Conservation (phyloP, 768 basidiomycete genomes). For the Leccinum ochraceum region DNA sequence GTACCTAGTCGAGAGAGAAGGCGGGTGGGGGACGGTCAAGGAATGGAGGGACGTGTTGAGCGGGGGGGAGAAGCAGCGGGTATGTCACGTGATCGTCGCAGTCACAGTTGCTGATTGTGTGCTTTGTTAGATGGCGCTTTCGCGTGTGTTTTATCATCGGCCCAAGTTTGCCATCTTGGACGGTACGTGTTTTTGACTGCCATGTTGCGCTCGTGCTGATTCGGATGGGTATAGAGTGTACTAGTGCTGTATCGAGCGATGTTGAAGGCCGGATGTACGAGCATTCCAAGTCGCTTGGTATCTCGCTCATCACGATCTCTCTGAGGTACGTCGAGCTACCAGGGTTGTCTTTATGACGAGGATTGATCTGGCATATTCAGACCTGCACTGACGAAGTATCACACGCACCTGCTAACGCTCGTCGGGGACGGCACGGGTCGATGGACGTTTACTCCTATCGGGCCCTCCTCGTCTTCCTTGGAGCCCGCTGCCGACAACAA, state of each 20-base stretch:
- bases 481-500: neutral
- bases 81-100: slow-evolving; percentile 22
- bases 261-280: slow-evolving; percentile 97
- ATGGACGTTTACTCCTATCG: no score
- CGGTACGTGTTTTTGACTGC: slow-evolving; percentile 48
- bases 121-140: slow-evolving; percentile 73
- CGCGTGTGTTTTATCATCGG: slow-evolving; percentile 87
- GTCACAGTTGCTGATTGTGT: slow-evolving; percentile 2
- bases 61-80: slow-evolving; percentile 95
- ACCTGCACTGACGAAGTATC: slow-evolving; percentile 86
- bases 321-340: slow-evolving; percentile 53
- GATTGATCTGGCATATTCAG: slow-evolving; percentile 29
- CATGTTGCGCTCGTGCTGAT: neutral
- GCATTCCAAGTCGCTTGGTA: slow-evolving; percentile 82
- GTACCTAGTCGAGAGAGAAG: slow-evolving; percentile 85
- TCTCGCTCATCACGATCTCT: slow-evolving; percentile 93
- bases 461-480: neutral
- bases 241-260: slow-evolving; percentile 93
- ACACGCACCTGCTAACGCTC: slow-evolving; percentile 50
- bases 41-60: slow-evolving; percentile 91
- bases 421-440: no score
- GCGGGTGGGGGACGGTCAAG: slow-evolving; percentile 86
- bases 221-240: slow-evolving; percentile 64
- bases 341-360: neutral
- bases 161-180: slow-evolving; percentile 86